Base-by-base conservation (phyloP, 805 yeast genomes). In the Blastobotrys attinorum region DNA sequence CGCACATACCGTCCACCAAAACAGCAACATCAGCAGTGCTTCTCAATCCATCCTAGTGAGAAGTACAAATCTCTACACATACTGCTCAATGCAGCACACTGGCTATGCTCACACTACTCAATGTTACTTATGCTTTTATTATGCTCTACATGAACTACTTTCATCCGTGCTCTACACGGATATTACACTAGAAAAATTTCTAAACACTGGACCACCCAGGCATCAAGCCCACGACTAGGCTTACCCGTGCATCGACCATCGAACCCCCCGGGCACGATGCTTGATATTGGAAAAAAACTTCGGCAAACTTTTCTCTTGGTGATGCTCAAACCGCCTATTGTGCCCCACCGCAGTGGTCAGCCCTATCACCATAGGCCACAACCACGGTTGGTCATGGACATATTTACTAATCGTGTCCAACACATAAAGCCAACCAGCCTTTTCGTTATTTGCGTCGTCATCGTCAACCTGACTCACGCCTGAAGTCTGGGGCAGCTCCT, bases 401-500 rank as follows among this genome's bases (percentile, higher is more conserved):
- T 31, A 34, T n/a, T 37, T 8, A 4, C 18, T 31, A 13, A 27
- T 22, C 21, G 25, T 17, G 20, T 48, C 50, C 32, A 44, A 46
- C 27, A 49, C 40, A 18, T 50, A 44, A 18, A 52, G 42, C 54
- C 56, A 52, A 16, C 56, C 56, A 20, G 50, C 31, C 39, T 47
- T 52, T 40, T 50, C 54, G 17, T 36, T 43, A 31, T 49, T 47
- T 16, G 47, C 45, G 18, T 50, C 51, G 31, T 50, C 54, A 25
- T 52, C 53, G 7, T 39, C 41, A 16, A 15, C 31, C 23, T 25
- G 29, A 8, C 33, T 13, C n/a, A n/a, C n/a, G n/a, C n/a, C n/a
- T n/a, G n/a, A n/a, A n/a, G n/a, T n/a, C n/a, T n/a, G n/a, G 4
- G 40, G 13, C n/a, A 15, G 27, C 15, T 17, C 10, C 3, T 15